phyloP scores from a whole-genome alignment of 257 asterid genomes.

The Gynochthodes officinalis region DNA sequence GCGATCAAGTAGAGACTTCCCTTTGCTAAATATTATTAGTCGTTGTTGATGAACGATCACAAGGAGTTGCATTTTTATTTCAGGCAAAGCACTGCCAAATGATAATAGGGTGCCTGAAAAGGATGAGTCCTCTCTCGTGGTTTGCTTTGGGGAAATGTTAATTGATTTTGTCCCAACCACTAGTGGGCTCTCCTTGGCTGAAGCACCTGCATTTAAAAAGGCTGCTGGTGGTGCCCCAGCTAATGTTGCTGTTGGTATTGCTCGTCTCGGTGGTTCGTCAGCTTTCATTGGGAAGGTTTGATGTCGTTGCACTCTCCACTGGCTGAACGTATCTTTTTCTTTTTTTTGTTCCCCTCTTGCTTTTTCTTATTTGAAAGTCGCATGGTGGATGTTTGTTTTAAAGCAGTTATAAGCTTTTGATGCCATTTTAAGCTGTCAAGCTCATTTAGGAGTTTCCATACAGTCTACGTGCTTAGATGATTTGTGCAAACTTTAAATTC shows the following conservation, averaged over 20 bases:
- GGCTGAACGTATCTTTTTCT: neutral
- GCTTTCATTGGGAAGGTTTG: constrained; percentile 96
- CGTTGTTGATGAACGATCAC: neutral
- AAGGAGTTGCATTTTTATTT: constrained; percentile 4
- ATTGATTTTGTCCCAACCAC: constrained; percentile 94
- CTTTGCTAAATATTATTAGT: neutral
- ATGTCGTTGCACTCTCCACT: neutral
- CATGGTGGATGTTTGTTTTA: neutral
- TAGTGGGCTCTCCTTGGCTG: constrained; percentile 85
- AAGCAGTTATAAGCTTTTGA: neutral
- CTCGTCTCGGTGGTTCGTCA: constrained; percentile 94
- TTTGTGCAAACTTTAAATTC: neutral
- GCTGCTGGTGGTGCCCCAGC: constrained; percentile 99
- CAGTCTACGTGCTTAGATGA: neutral
- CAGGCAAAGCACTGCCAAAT: constrained; percentile 59
- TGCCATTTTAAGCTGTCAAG: neutral
- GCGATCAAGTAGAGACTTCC: neutral
- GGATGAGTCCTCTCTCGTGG: constrained; percentile 69
- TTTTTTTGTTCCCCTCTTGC: neutral
- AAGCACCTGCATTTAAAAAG: constrained; percentile 92
- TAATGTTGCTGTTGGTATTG: constrained; percentile 96
- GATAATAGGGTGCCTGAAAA: constrained; percentile 44
- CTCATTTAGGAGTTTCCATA: neutral
- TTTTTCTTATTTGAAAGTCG: neutral
- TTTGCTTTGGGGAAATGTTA: constrained; percentile 98